Conservation (phyloP, 768 basidiomycete genomes). For the Hericium erinaceus region DNA sequence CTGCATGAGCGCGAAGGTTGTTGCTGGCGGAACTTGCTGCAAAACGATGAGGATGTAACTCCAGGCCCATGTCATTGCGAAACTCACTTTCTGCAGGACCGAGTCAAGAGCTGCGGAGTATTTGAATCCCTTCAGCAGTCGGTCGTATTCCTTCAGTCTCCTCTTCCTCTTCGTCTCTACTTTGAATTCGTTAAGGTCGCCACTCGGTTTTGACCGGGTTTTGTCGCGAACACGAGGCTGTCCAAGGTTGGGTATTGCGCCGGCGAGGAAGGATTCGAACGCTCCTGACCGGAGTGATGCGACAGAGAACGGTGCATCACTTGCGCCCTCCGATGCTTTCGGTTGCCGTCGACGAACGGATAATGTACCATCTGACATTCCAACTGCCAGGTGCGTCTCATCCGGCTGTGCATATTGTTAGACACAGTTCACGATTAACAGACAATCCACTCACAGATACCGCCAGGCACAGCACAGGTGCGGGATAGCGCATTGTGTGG, state of each 20-base stretch:
- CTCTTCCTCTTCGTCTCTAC: constrained; percentile 65
- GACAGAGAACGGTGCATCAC: constrained; percentile 25
- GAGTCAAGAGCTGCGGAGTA: constrained; percentile 93
- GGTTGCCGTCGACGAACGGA: constrained; percentile 86
- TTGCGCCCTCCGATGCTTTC: constrained; percentile 50
- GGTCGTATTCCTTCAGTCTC: constrained; percentile 81
- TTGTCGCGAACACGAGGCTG: constrained; percentile 43
- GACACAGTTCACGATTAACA: not conserved
- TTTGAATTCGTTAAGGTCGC: constrained; percentile 67
- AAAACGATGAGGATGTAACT: constrained; percentile 1
- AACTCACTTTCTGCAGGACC: constrained; percentile 69
- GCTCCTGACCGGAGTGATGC: constrained; percentile 42
- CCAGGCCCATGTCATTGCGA: not conserved
- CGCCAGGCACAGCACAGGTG: constrained; percentile 82
- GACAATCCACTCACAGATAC: constrained; percentile 62
- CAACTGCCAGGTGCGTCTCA: constrained; percentile 91
- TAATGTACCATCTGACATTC: constrained; percentile 98
- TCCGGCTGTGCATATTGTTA: constrained; percentile 55
- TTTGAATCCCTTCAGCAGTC: constrained; percentile 82
- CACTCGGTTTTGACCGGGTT: constrained; percentile 37
- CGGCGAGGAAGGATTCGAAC: constrained; percentile 60
- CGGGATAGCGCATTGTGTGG: constrained; percentile 98
- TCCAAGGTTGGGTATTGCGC: constrained; percentile 44
- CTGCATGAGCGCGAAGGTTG: constrained; percentile 83
- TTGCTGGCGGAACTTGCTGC: constrained; percentile 76